A percentile compares a stretch with the other conserved stretches of the same genome.
Evolutionary conservation across 306 rosid genomes (phyloP).

Genomic region (Elaeagnus macrophylla): DNA sequence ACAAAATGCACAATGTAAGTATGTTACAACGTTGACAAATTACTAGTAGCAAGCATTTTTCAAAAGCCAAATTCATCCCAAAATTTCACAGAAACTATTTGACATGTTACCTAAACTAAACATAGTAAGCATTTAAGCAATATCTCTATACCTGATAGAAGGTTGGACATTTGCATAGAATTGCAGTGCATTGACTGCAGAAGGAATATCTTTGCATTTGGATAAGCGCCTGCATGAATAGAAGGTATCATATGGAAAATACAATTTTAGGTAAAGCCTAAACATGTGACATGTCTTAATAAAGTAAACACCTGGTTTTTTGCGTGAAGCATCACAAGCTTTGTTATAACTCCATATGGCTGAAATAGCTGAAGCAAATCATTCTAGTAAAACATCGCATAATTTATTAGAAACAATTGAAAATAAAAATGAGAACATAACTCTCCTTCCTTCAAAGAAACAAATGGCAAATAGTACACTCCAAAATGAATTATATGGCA

Average conservation of each 20-base stretch:
- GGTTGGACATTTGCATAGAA: slow-evolving; percentile 81
- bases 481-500: too few species aligned
- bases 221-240: slow-evolving; percentile 69
- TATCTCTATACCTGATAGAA: slow-evolving; percentile 57
- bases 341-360: slow-evolving; percentile 94
- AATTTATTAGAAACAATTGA: slow-evolving; percentile 11
- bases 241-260: slow-evolving; percentile 9
- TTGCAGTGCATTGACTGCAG: slow-evolving; percentile 82
- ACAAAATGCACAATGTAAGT: too few species aligned
- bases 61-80: too few species aligned
- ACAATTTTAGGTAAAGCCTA: slow-evolving; percentile 3
- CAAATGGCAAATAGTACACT: too few species aligned
- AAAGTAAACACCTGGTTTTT: slow-evolving; percentile 76
- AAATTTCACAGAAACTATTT: too few species aligned
- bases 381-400: slow-evolving; percentile 41
- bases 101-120: too few species aligned
- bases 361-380: slow-evolving; percentile 97
- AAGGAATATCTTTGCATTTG: slow-evolving; percentile 92
- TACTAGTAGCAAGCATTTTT: too few species aligned
- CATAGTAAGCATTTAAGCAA: neutral
- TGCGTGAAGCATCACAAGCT: slow-evolving; percentile 98
- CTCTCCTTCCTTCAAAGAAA: too few species aligned
- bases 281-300: slow-evolving; percentile 10
- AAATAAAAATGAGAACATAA: too few species aligned
- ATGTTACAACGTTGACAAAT: too few species aligned